Evolutionary conservation across 208 protist genomes (phyloP), one percentile per base, ranked within the genome.

Genomic region (Leishmania arabica): DNA sequence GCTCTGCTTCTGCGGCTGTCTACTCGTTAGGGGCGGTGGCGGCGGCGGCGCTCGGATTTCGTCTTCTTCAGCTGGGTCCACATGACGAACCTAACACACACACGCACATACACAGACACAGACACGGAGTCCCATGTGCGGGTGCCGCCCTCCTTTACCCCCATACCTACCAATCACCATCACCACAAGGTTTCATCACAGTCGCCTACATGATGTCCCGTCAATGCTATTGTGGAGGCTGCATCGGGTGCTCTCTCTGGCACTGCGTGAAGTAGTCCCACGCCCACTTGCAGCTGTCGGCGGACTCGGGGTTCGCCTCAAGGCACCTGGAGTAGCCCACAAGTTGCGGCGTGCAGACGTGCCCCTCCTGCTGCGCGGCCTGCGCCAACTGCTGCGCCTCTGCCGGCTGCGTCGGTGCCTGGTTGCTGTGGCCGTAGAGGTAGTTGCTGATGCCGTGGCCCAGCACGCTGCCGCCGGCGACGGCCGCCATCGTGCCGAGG

Each of bases 231-330:
- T 81, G 62, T 0, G 77, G 17, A 8, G 65, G 64, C 53, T 82
- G 34, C 58, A 56, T 68, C 17, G 85, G 77, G 56, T 91, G 84
- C 64, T 89, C 79, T 3, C 77, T 51, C 78, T 94, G 91, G 86
- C 94, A 97, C 85, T 97, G 91, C 73, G 87, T 78, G 81, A 97
- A 97, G 86, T 93, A 91, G 56, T 97, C 94, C 94, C 94, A 97
- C 58, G 91, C 94, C 94, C 94, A 97, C 85, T 91, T 93, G 86
- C 94, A 97, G 73, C 87, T 87, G 69, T 95, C 90, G 42, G 91
- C 69, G 4, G 83, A 82, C 34, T 88, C 86, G 45, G 80, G 66
- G 78, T 95, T 95, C 64, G 86, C 88, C 86, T 97, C 94, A 11
- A 97, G 77, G 79, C 94, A 96, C 88, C 95, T 95, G 77, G 92